Base-by-base conservation (phyloP, 2,329 filamentous ascomycete species). In the Rutstroemia sp. region DNA sequence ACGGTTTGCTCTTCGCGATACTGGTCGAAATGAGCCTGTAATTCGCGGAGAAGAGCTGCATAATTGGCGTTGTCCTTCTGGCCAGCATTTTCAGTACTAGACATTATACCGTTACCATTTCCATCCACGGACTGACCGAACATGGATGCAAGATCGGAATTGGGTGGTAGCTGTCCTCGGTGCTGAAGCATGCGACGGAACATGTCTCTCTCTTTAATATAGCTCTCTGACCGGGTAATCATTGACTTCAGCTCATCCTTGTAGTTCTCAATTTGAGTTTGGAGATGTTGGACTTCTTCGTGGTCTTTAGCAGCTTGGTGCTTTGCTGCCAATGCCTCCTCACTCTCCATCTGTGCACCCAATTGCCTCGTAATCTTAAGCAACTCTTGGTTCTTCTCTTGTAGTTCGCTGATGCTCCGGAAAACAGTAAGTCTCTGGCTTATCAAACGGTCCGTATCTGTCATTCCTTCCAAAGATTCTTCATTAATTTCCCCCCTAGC, bases 171-270 rank as follows among this genome's bases (percentile, higher is more conserved):
- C 57, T 83, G 80, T 17, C 83, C 82, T 57, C 84, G 80, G 60
- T 94, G 88, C 63, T 92, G 88, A 30, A 96, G 81, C 76, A 97
- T 92, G 52, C 92, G 90, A 21, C 92, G 86, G 84, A 96, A 97
- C 83, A 96, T 96, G 69, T 99, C 92, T 60, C 94, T 86, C 73
- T 99, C 94, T 65, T 91, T 89, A 69, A 94, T 90, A 70, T 95
- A 96, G 70, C 89, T 95, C 75, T 96, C 89, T 61, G 91, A 88
- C 57, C 92, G 89, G 30, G 87, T 84, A 45, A 87, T 83, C 62
- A 96, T 86, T 12, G 88, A 88, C 63, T 86, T 83, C 52, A 95
- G 83, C 69, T 96, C 91, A 61, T 96, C 92, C 57, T 89, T 84
- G 70, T 85, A 92, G 70, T 87, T 84, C 62, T 86, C 80, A 23